Conservation (phyloP, 2,329 filamentous ascomycete species). For the Moelleriella libera region DNA sequence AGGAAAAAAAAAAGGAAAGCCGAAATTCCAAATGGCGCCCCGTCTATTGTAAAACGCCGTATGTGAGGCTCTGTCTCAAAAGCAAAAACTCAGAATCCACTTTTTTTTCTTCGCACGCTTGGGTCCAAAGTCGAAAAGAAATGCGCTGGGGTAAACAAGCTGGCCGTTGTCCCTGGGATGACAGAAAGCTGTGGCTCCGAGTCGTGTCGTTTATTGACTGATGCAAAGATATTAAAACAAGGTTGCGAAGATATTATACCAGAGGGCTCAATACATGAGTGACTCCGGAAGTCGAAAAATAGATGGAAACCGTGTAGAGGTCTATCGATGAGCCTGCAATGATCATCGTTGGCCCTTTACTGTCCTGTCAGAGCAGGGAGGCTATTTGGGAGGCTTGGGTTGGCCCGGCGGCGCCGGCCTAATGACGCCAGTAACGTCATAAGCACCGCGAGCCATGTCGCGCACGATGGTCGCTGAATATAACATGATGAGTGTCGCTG, state of each 20-base stretch:
- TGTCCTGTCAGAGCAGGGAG: no score
- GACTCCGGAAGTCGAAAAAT: no score
- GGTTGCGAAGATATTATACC: conserved; percentile 13
- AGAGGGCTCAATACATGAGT: conserved; percentile 1
- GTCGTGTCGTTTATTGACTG: conserved; percentile 19
- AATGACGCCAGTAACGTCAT: conserved; percentile 34
- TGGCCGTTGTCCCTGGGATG: no score
- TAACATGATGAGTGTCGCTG: conserved; percentile 18
- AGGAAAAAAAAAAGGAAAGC: conserved; percentile 5
- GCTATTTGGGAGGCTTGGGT: conserved; percentile 10
- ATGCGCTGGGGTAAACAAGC: not conserved
- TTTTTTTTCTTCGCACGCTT: conserved; percentile 2
- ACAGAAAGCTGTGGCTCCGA: conserved; percentile 18
- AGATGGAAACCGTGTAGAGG: no score
- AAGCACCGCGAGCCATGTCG: conserved; percentile 37
- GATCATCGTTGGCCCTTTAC: no score
- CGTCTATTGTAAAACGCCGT: not conserved
- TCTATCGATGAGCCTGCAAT: no score
- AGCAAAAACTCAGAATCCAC: not conserved
- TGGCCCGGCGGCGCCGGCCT: conserved; percentile 31
- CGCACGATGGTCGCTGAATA: conserved; percentile 16
- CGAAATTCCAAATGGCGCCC: not conserved
- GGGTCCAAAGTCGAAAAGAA: not conserved
- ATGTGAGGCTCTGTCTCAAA: not conserved
- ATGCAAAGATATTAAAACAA: conserved; percentile 5